phyloP scores from a whole-genome alignment of 495 filamentous ascomycete genomes.

The Penicillium fimorum region DNA sequence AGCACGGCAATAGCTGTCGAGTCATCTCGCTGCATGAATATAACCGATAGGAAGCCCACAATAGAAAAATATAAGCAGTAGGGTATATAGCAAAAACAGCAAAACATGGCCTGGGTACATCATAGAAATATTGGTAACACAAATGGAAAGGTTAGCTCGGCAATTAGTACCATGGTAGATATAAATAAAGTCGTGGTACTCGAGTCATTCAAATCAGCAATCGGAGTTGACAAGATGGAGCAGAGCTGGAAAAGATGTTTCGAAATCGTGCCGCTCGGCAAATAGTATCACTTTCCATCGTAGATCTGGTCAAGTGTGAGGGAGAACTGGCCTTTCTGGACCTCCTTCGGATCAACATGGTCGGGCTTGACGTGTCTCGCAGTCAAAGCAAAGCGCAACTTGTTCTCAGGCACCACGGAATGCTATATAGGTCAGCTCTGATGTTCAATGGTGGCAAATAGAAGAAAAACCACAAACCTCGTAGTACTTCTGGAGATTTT shows the following conservation, averaged over 20 bases:
- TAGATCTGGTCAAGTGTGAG: constrained; percentile 32
- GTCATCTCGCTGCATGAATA: neutral
- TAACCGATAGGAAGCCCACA: neutral
- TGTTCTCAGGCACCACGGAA: constrained; percentile 53
- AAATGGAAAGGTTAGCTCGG: neutral
- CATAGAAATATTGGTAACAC: neutral
- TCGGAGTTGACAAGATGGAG: neutral
- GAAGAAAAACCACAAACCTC: constrained; percentile 50
- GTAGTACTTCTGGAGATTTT: constrained; percentile 65
- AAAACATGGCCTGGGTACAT: neutral
- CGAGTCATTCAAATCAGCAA: neutral
- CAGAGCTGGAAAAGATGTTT: neutral
- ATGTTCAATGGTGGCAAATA: neutral
- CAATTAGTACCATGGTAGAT: neutral
- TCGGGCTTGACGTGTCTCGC: constrained; percentile 37
- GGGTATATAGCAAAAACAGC: constrained; percentile 8
- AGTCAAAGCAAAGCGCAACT: constrained; percentile 64
- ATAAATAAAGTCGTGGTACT: neutral
- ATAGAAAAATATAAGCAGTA: constrained; percentile 4
- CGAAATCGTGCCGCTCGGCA: neutral
- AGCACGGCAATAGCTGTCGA: neutral
- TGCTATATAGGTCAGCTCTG: constrained; percentile 49
- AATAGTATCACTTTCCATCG: constrained; percentile 32
- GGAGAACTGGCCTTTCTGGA: constrained; percentile 29
- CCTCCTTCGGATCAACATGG: constrained; percentile 18